Conservation (phyloP, 2,329 filamentous ascomycete species). For the Talaromyces sp. region DNA sequence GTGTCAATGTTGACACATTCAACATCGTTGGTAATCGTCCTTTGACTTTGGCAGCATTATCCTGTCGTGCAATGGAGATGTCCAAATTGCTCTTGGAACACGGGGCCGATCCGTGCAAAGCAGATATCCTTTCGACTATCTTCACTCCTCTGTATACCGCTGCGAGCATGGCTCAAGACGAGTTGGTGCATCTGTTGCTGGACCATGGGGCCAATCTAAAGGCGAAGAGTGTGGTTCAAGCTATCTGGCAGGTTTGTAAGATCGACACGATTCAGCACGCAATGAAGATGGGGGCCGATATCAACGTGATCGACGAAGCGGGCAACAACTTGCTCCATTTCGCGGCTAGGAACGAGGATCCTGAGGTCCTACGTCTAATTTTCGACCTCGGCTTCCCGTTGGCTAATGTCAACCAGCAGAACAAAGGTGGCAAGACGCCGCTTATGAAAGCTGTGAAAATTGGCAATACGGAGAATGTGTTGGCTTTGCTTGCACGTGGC, state of each 20-base stretch:
- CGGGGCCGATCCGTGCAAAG: constrained; percentile 8
- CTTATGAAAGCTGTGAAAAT: constrained; percentile 7
- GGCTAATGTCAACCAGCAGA: background rate
- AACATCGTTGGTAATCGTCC: background rate
- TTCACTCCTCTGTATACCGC: constrained; percentile 9
- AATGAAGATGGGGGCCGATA: constrained; percentile 4
- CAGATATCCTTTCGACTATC: background rate
- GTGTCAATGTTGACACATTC: constrained; percentile 2
- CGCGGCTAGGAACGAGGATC: constrained; percentile 6
- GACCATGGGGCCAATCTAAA: background rate
- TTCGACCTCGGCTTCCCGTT: background rate
- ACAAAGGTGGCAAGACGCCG: constrained; percentile 4
- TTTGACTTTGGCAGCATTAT: constrained; percentile 9
- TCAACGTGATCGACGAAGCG: background rate
- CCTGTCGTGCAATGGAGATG: constrained; percentile 5
- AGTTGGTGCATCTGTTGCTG: constrained; percentile 9
- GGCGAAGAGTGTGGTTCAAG: background rate
- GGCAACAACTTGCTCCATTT: constrained; percentile 5
- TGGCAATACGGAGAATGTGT: background rate
- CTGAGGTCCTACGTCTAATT: background rate
- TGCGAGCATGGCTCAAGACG: background rate
- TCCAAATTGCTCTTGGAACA: constrained; percentile 9
- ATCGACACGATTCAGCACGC: background rate
- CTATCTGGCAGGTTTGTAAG: background rate
- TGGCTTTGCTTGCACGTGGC: constrained; percentile 4